Conservation (phyloP, 495 filamentous ascomycete genomes). For the Penicillium crystallinum region DNA sequence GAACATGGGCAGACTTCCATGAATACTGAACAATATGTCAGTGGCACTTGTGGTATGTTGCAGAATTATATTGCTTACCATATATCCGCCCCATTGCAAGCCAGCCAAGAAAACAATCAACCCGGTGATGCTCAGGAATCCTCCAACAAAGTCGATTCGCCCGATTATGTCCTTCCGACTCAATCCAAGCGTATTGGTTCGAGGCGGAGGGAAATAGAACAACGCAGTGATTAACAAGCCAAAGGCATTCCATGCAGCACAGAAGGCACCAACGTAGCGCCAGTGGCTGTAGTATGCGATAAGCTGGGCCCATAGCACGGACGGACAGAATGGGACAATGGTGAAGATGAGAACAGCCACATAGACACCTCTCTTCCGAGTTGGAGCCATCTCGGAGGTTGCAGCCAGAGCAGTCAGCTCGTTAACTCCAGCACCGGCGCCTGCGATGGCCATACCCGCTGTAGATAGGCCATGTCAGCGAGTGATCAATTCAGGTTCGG, state of each 20-base stretch:
- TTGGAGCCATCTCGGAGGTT: constrained; percentile 65
- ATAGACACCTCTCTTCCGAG: constrained; percentile 62
- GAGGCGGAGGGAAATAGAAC: constrained; percentile 64
- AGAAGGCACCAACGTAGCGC: constrained; percentile 61
- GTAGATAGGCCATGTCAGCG: constrained; percentile 8
- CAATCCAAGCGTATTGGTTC: constrained; percentile 49
- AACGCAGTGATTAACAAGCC: constrained; percentile 55
- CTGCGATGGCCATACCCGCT: constrained; percentile 59
- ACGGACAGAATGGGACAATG: constrained; percentile 63
- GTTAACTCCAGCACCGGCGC: constrained; percentile 58
- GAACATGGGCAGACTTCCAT: constrained; percentile 54
- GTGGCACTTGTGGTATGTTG: not conserved
- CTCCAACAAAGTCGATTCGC: constrained; percentile 62
- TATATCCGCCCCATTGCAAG: constrained; percentile 65
- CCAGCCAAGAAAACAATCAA: constrained; percentile 62
- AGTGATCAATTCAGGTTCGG: not conserved
- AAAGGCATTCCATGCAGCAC: constrained; percentile 55
- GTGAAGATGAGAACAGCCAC: constrained; percentile 62
- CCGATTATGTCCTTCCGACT: constrained; percentile 46
- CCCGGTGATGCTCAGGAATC: constrained; percentile 59
- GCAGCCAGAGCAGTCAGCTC: constrained; percentile 65
- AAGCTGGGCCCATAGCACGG: constrained; percentile 65
- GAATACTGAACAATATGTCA: constrained; percentile 41
- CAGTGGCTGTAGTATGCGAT: constrained; percentile 56
- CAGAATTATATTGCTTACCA: constrained; percentile 29